phyloP scores from a whole-genome alignment of 306 rosid species.

The Rosa persica region DNA sequence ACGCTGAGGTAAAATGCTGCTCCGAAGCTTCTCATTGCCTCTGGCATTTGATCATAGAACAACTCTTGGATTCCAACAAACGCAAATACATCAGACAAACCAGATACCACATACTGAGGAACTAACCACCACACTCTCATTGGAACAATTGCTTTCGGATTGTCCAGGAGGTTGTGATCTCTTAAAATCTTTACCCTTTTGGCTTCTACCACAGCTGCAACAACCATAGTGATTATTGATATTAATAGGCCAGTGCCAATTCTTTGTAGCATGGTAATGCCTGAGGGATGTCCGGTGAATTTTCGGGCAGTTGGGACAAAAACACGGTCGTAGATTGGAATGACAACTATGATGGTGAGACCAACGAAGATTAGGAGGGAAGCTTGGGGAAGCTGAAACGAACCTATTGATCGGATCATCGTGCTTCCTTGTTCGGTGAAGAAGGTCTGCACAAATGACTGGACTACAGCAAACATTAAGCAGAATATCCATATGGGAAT shows the following conservation, averaged over 20 bases:
- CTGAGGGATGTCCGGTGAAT: conserved; percentile 45
- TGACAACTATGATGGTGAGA: conserved; percentile 34
- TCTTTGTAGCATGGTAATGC: conserved; percentile 64
- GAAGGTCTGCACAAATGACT: conserved; percentile 51
- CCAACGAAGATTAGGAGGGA: conserved; percentile 59
- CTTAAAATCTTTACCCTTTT: conserved; percentile 50
- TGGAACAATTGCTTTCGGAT: conserved; percentile 46
- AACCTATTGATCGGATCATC: conserved; percentile 48
- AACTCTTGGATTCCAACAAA: conserved; percentile 65
- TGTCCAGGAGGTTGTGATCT: conserved; percentile 41
- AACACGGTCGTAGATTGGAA: conserved; percentile 52
- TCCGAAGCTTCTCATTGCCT: conserved; percentile 65
- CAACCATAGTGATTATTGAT: conserved; percentile 55
- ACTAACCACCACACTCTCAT: conserved; percentile 78
- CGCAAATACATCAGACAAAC: conserved; percentile 54
- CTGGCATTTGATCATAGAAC: conserved; percentile 75
- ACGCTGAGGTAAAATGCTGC: conserved; percentile 69
- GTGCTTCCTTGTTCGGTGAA: conserved; percentile 71
- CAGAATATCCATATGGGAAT: conserved; percentile 71
- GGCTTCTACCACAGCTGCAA: conserved; percentile 54
- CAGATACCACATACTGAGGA: conserved; percentile 63
- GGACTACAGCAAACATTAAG: conserved; percentile 59
- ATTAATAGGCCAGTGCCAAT: conserved; percentile 65
- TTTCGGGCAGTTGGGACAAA: conserved; percentile 51
- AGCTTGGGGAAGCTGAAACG: conserved; percentile 59